Evolutionary conservation across 1,284 basidiomycete genomes (phyloP), one percentile per base, ranked within the genome.

Genomic region (Singerocomus inundabilis): DNA sequence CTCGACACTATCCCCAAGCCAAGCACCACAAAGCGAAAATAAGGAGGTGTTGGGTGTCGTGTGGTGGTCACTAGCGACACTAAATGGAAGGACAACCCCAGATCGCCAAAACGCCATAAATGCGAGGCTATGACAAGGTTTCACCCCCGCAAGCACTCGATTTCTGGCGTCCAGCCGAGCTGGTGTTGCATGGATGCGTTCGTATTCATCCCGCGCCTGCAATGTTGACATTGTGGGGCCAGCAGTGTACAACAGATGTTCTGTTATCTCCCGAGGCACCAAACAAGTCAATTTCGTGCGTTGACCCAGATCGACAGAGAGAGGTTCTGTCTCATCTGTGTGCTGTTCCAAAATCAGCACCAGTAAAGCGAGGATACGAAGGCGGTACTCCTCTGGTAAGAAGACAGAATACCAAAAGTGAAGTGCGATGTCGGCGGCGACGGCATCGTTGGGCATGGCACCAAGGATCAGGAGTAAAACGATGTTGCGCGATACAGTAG

Each of bases 361-460:
- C 11, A 66, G 28, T 3, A 29, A 42, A 1, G 52, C 38, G 24
- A 67, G 46, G 26, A 67, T 52, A 15, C 50, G 56, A n/a, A 57
- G 34, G 13, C 51, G 54, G 51, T 72, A 70, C 37, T 63, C 61
- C 2, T 44, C 43, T 29, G 72, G 73, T 26, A 76, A 48, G 49
- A 70, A 72, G 2, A 60, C 58, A 11, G 75, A 77, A 44, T 72
- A 73, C 71, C 73, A 76, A 37, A 71, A 67, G 49, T 77, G 76
- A 21, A 77, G 65, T 15, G 73, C 74, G 3, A 70, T 55, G 41
- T 77, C 74, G 0, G 67, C 70, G 2, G 70, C 72, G 5, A 58
- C 47, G 8, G 28, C 44, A 32, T 55, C 53, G 12, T 68, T 68
- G 1, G 57, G 48, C 39, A 65, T 56, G 26, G 54, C 58, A 15